phyloP scores from a whole-genome alignment of 2,329 filamentous ascomycete genomes.

The Calonectria fujianensis region DNA sequence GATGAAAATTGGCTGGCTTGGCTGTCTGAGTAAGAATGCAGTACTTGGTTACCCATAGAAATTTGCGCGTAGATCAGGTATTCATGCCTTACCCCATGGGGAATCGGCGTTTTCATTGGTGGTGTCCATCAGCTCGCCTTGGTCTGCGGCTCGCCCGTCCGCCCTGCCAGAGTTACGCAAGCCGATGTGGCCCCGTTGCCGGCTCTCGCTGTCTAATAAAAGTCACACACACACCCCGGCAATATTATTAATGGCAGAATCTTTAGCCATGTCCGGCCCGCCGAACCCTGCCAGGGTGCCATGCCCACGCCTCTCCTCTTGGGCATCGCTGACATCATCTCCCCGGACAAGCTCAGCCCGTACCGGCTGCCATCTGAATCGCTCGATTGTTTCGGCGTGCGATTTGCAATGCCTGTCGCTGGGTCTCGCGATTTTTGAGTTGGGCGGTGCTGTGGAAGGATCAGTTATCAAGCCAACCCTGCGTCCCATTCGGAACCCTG shows the following conservation, averaged over 20 bases:
- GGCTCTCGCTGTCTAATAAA: not conserved
- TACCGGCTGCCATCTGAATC: not conserved
- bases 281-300: not conserved
- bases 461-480: slow-evolving; percentile 17
- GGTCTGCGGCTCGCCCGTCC: not conserved
- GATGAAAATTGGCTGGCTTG: not conserved
- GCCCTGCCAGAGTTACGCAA: not conserved
- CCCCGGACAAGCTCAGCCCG: not conserved
- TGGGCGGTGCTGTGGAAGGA: slow-evolving; percentile 5
- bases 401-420: slow-evolving; percentile 16
- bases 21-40: not conserved
- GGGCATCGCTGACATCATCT: slow-evolving; percentile 21
- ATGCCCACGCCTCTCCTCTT: not conserved
- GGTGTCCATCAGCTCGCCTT: not conserved
- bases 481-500: not conserved
- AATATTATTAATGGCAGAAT: slow-evolving; percentile 9
- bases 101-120: not conserved
- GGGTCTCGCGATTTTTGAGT: slow-evolving; percentile 22
- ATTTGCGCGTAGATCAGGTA: not conserved
- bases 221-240: not conserved
- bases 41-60: not conserved
- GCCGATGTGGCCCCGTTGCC: not conserved
- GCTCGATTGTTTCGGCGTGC: not conserved
- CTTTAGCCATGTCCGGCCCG: not conserved
- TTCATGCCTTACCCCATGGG: not conserved